A percentile compares a stretch with the other conserved stretches of the same genome.
Conservation (phyloP, 495 filamentous ascomycete genomes). For the Hypoxylon rickii region DNA sequence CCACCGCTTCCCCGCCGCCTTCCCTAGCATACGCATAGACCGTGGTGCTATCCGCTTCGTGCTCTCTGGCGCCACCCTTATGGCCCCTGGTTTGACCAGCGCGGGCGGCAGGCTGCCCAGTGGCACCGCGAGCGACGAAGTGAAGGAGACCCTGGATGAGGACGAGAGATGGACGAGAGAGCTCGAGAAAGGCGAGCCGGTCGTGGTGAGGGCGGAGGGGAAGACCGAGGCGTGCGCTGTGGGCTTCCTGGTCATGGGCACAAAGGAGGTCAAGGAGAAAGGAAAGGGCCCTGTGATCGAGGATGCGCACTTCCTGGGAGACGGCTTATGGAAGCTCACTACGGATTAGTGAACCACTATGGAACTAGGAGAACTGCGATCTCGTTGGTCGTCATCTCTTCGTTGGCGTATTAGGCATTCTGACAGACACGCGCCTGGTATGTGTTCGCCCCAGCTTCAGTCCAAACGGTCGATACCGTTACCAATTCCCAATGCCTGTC, state of each 20-base stretch:
- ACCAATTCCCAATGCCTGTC: too few relatives aligned
- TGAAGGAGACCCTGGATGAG: slow-evolving; percentile 50
- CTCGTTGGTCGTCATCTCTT: too few relatives aligned
- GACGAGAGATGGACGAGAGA: slow-evolving; percentile 59
- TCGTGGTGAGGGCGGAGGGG: slow-evolving; percentile 88
- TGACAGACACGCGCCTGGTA: too few relatives aligned
- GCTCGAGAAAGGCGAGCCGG: slow-evolving; percentile 76
- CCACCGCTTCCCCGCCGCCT: slow-evolving; percentile 70
- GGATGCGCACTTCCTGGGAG: slow-evolving; percentile 88
- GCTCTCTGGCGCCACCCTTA: slow-evolving; percentile 86
- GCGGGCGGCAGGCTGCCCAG: slow-evolving; percentile 77
- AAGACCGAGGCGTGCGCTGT: slow-evolving; percentile 91
- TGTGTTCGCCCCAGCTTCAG: too few relatives aligned
- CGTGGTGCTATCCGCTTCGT: slow-evolving; percentile 97
- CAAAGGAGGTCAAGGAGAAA: slow-evolving; percentile 88
- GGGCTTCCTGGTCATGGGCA: slow-evolving; percentile 82
- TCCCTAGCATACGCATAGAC: slow-evolving; percentile 75
- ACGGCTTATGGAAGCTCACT: slow-evolving; percentile 86
- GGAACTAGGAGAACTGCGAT: too few relatives aligned
- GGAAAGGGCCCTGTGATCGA: slow-evolving; percentile 93
- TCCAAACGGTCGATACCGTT: too few relatives aligned
- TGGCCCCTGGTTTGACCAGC: slow-evolving; percentile 90
- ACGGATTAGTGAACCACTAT: slow-evolving; percentile 61
- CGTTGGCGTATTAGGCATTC: too few relatives aligned
- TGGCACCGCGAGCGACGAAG: slow-evolving; percentile 47